Evolutionary conservation across 2,329 filamentous ascomycete species (phyloP).

Genomic region (Aspergillus flavus): DNA sequence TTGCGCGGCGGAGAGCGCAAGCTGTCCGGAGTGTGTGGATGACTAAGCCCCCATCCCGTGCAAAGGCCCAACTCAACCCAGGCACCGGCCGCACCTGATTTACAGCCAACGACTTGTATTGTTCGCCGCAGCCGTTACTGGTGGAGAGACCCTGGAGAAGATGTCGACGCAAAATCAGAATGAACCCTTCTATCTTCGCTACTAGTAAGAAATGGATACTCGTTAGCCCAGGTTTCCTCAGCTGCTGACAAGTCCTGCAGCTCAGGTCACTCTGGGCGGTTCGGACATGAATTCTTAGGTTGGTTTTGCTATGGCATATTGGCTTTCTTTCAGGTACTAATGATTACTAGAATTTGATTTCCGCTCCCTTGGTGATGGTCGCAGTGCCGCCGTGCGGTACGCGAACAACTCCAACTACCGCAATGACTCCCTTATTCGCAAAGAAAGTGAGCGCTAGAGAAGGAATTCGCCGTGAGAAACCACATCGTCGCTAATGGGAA

Average conservation of each 20-base stretch:
- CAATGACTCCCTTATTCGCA: constrained; percentile 96
- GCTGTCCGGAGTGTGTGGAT: constrained; percentile 47
- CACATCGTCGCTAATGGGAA: constrained; percentile 21
- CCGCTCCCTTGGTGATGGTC: constrained; percentile 85
- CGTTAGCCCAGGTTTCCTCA: constrained; percentile 39
- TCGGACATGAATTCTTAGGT: constrained; percentile 98
- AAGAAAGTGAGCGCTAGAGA: constrained; percentile 78
- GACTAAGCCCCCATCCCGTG: constrained; percentile 42
- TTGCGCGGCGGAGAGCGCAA: constrained; percentile 38
- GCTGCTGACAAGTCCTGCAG: constrained; percentile 57
- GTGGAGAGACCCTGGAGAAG: constrained; percentile 30
- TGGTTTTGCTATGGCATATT: constrained; percentile 29
- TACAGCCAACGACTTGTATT: constrained; percentile 13
- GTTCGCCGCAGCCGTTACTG: constrained; percentile 8
- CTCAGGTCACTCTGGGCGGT: constrained; percentile 95
- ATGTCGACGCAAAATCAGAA: constrained; percentile 69
- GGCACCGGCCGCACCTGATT: constrained; percentile 10
- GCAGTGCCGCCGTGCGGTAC: constrained; percentile 91
- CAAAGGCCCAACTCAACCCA: constrained; percentile 15
- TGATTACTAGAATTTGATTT: constrained; percentile 83
- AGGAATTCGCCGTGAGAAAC: constrained; percentile 6
- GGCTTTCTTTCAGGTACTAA: constrained; percentile 29
- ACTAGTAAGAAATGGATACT: constrained; percentile 71
- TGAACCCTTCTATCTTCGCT: constrained; percentile 92
- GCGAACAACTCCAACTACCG: constrained; percentile 99